Base-by-base conservation (phyloP, 2,329 filamentous ascomycete genomes). In the Beauveria rudraprayagi region DNA sequence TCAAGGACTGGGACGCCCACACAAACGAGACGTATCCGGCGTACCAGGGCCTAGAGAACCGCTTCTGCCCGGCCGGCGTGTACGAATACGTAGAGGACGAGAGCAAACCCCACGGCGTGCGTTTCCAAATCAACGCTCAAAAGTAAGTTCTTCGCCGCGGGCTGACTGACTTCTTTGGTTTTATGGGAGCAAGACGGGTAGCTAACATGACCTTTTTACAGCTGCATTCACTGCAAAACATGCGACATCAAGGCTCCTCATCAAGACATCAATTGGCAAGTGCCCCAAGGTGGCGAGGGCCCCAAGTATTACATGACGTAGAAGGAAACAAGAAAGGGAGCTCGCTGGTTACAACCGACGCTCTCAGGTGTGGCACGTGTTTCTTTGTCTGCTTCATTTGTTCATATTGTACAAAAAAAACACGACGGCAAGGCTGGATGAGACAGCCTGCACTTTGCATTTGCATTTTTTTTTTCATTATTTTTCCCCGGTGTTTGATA, bases 201-300 rank as follows among this genome's bases (percentile, higher is more conserved):
- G 24, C 55, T 62, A 54, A 62, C 60, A 54, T 30, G 10, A n/a
- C 17, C 24, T 8, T 10, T 37, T 34, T 56, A 46, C 67, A 96
- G 92, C 77, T 99, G 94, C 74, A 96, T 99, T 66, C 94, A 99
- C 77, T 99, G 94, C 83, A 99, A 99, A 83, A 99, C 94, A 16
- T 99, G 94, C 74, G 94, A 99, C 75, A 99, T 99, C 78, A 99
- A 99, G 79, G 93, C 91, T 17, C 94, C 94, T 8, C 85, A 88
- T 64, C 94, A 99, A 78, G 94, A 97, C 72, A 97, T 99, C 76
- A 97, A 96, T 75, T 96, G 91, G 91, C 85, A 91, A 68, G 94
- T 94, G 37, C 94, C 94, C 7, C 92, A 97, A 72, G 92, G 94
- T 66, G 94, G 93, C 56, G 94, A 87, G 68, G 85, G 85, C 1